Conservation (phyloP, 2,329 filamentous ascomycete species). For the Davidsoniella australis region DNA sequence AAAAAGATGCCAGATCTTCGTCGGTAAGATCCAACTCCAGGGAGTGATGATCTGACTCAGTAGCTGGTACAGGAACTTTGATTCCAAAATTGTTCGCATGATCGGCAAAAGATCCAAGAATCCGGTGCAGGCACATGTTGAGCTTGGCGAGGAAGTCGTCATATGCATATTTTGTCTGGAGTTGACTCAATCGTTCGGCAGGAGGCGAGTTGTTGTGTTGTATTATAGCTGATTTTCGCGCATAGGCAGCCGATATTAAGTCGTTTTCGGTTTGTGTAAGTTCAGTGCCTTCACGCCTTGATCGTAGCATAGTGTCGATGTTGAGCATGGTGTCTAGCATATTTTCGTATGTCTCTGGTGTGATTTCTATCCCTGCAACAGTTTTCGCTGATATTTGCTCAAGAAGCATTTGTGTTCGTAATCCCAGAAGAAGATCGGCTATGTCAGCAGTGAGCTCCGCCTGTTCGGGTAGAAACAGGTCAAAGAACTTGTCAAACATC, state of each 20-base stretch:
- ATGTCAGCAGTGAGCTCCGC: slow-evolving; percentile 11
- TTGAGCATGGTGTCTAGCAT: slow-evolving; percentile 12
- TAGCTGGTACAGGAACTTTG: slow-evolving; percentile 18
- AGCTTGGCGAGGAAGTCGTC: slow-evolving; percentile 21
- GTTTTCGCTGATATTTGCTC: slow-evolving; percentile 5
- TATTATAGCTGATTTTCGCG: slow-evolving; percentile 8
- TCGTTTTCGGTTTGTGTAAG: slow-evolving; percentile 10
- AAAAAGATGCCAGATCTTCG: slow-evolving; percentile 25
- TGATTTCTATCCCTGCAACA: slow-evolving; percentile 4
- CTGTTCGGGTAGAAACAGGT: slow-evolving; percentile 22
- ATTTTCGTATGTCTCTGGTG: slow-evolving; percentile 1
- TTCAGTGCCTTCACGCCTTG: slow-evolving; percentile 6
- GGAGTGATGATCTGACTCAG: slow-evolving; percentile 18
- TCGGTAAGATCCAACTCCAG: slow-evolving; percentile 17
- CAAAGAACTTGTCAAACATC: slow-evolving; percentile 26
- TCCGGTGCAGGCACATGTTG: slow-evolving; percentile 19
- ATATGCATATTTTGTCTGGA: slow-evolving; percentile 17
- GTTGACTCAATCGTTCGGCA: neutral
- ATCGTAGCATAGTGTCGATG: slow-evolving; percentile 6
- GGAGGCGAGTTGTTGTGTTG: slow-evolving; percentile 1
- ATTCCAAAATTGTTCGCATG: slow-evolving; percentile 22
- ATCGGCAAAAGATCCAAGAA: slow-evolving; percentile 20
- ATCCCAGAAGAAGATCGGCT: slow-evolving; percentile 10
- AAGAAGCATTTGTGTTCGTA: slow-evolving; percentile 12
- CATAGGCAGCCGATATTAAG: slow-evolving; percentile 8